Base-by-base conservation (phyloP, 2,329 filamentous ascomycete species). In the Pestalotiopsis sp. region DNA sequence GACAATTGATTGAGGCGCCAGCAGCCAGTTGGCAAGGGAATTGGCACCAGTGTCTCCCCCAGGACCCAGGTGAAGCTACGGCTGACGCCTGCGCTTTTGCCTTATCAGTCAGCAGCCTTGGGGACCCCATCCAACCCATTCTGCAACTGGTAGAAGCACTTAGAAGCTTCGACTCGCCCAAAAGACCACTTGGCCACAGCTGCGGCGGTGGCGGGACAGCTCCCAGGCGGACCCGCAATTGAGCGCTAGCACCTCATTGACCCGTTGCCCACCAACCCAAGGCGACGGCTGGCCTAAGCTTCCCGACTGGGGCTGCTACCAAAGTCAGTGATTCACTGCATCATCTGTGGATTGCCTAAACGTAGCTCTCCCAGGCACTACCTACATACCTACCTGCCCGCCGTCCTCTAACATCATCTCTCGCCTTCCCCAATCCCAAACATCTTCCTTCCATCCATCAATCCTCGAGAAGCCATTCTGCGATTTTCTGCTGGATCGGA, bases 331-430 rank as follows among this genome's bases (percentile, higher is more conserved):
- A 44, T 44, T 40, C 38, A 66, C 64, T 66, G 64, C 64, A 58
- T 58, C 64, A 66, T 66, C 64, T 56, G 40, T 65, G 62, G 62
- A 65, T 65, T 66, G 64, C 64, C 64, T 66, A 66, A 56, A 17
- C 30, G 13, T 20, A 40, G 26, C 35, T 44, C 38, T 30, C 44
- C 39, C 26, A 30, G 48, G n/a, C 24, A 38, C 26, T 38, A 22
- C 44, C 22, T 17, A 14, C n/a, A 38, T n/a, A n/a, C 57, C 35
- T 26, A 30, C 11, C 20, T 30, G 26, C 58, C 44, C 17, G 35
- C 44, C 17, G 35, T 17, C 58, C 22, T 35, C 26, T 35, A 26
- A 61, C 58, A 35, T 61, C 30, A 26, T 35, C 58, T 61, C 58
- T 38, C 58, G 40, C 38, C 58, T 20, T 61, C 56, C 56, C 56